Base-by-base conservation (phyloP, 805 yeast species). In the Priceomyces haplophilus region DNA sequence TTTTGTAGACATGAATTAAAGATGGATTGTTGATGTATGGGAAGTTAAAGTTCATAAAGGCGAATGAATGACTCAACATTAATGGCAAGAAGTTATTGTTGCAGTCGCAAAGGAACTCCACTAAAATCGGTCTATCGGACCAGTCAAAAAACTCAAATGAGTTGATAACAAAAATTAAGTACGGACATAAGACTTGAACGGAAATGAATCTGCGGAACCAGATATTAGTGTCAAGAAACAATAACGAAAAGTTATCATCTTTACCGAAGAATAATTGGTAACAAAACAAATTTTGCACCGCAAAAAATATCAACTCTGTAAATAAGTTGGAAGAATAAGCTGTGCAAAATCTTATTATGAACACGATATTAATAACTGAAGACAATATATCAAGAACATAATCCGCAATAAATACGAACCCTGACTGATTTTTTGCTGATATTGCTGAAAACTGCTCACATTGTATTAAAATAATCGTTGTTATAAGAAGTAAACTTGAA, bases 11-110 rank as follows among this genome's bases (percentile, higher is more conserved):
- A n/a, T 41, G 8, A 10, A 52, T 31, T 3, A 49, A 24, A 29
- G 20, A 19, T 7, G 34, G 7, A 20, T 40, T 42, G 17, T 34
- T 38, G 40, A 41, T 29, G 29, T 52, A 47, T 4, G 55, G 55
- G 48, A 58, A 55, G 25, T 47, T 45, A 40, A 52, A 39, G 34
- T 57, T 59, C 7, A 64, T 50, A 17, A 50, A 51, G n/a, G 61
- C 42, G 46, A 64, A 66, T 17, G 70, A 64, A 45, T 61, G 65
- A 25, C 65, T 59, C 29, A 67, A 58, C 47, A 67, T 54, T 8
- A 65, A 51, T 1, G 72, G 70, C 36, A 67, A 50, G 40, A 52
- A 61, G 46, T 63, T 64, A 44, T 65, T 64, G 51, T 67, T 67
- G 18, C 57, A 51, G 19, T 56, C 65, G 18, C 45, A 44, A 17